A percentile compares a stretch with the other conserved stretches of the same genome.
These are phyloP conservation scores for Lepiota venenata DNA, from an alignment of 768 basidiomycete genomes.

Conservation along the genomic window DNA sequence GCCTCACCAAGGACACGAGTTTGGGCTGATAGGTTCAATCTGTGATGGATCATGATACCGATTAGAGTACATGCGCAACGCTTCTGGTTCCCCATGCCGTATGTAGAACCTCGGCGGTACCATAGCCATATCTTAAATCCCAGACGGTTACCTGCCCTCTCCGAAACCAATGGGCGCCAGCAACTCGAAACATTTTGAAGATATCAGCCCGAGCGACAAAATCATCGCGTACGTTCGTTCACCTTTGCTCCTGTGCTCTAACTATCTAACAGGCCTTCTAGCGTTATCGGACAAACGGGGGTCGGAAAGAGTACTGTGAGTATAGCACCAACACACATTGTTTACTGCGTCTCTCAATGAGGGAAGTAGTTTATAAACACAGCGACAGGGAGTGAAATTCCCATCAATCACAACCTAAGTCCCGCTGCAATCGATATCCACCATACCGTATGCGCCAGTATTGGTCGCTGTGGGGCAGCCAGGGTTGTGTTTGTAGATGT, in stretches of 20 bases:
- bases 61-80: not conserved
- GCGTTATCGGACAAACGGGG: conserved; percentile 6
- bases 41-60: not conserved
- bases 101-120: not conserved
- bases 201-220: not conserved
- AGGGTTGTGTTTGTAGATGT: conserved; percentile 15
- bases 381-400: conserved; percentile 2
- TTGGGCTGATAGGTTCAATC: no score
- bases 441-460: conserved; percentile 9
- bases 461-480: not conserved
- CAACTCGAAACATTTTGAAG: not conserved
- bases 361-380: conserved; percentile 14
- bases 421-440: conserved; percentile 8
- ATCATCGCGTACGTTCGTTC: conserved; percentile 10
- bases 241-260: not conserved
- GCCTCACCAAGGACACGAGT: not conserved
- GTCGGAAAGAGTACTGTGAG: conserved; percentile 11
- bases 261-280: not conserved
- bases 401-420: conserved; percentile 3
- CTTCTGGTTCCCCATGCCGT: no score
- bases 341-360: not conserved
- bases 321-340: not conserved
- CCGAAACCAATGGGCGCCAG: conserved; percentile 2
- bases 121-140: not conserved
- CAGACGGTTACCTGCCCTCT: not conserved